phyloP scores from a whole-genome alignment of 2,329 filamentous ascomycete species.

The Aureobasidium sp. region DNA sequence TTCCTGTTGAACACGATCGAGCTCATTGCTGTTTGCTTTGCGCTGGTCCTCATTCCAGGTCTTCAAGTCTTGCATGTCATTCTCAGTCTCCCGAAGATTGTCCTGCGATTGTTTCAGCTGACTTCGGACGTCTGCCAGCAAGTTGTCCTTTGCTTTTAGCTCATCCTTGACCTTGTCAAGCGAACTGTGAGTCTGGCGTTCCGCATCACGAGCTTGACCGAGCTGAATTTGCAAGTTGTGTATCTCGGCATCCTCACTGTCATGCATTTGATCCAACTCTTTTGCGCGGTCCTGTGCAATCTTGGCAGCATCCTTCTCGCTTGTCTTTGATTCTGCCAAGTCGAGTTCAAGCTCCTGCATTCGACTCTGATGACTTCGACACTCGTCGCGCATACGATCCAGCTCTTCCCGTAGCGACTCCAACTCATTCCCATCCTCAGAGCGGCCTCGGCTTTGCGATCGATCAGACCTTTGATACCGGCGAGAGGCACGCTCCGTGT shows the following conservation, averaged over 20 bases:
- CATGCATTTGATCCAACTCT: conserved; percentile 17
- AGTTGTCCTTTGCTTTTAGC: background rate
- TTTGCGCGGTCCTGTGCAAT: conserved; percentile 12
- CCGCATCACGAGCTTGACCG: conserved; percentile 8
- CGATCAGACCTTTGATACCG: background rate
- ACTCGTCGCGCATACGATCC: background rate
- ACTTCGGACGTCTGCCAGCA: background rate
- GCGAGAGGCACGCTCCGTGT: background rate
- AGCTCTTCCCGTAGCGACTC: conserved; percentile 21
- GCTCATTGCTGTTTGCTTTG: conserved; percentile 1
- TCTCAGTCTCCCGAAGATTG: background rate
- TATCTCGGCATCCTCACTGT: conserved; percentile 19
- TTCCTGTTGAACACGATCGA: conserved; percentile 6
- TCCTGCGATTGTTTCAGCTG: conserved; percentile 8
- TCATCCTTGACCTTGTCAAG: conserved; percentile 11
- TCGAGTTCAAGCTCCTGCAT: conserved; percentile 16
- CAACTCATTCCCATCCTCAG: conserved; percentile 21
- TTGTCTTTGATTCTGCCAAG: background rate
- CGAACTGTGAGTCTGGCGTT: background rate
- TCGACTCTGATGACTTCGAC: background rate
- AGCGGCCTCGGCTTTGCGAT: conserved; percentile 15
- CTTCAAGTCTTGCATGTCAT: conserved; percentile 7
- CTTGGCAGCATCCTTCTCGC: background rate
- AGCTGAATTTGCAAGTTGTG: conserved; percentile 16
- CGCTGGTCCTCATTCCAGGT: background rate